Percentiles rank a stretch among this genome's conserved stretches.
Evolutionary conservation across 2,329 filamentous ascomycete genomes (phyloP).

Genomic region (Byssochlamys sp.): DNA sequence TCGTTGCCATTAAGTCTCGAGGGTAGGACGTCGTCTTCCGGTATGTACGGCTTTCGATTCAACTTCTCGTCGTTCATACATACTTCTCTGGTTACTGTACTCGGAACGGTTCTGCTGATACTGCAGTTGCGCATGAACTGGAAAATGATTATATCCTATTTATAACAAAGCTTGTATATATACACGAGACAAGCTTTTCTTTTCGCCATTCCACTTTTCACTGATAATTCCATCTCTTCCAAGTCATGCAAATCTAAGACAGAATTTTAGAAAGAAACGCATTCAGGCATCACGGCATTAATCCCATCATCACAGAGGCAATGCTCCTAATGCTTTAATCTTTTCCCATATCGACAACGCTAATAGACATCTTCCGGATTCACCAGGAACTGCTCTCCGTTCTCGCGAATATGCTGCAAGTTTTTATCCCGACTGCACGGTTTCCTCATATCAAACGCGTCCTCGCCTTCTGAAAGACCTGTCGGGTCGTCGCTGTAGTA

Average conservation of each 20-base stretch:
- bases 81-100: no score
- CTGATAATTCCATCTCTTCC: not conserved
- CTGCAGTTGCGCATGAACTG: no score
- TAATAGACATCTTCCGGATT: conserved; percentile 68
- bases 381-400: conserved; percentile 71
- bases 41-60: no score
- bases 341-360: not conserved
- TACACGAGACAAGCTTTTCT: not conserved
- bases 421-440: conserved; percentile 71
- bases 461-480: conserved; percentile 55
- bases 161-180: not conserved
- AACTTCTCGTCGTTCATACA: no score
- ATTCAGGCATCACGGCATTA: not conserved
- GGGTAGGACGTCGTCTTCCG: no score
- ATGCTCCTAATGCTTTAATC: not conserved
- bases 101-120: no score
- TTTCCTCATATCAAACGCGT: conserved; percentile 96
- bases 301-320: not conserved
- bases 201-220: not conserved
- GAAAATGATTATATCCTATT: not conserved
- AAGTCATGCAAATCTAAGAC: not conserved
- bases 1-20: no score
- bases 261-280: not conserved
- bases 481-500: conserved; percentile 85
- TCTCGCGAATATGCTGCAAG: conserved; percentile 63